phyloP scores from a whole-genome alignment of 805 yeast genomes.

The Candida schatavii region DNA sequence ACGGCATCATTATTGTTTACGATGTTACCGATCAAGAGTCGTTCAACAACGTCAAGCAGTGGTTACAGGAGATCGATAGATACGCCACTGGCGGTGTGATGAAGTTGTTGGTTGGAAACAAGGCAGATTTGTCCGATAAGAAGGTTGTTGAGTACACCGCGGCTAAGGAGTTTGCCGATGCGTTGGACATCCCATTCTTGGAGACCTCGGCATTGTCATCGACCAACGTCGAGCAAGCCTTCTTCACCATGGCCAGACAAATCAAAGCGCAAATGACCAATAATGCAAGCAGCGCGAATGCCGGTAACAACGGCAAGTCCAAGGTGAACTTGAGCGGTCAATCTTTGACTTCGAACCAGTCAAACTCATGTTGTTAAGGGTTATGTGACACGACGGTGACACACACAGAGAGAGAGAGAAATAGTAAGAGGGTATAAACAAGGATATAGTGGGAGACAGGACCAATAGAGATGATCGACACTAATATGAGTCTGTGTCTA shows the following conservation, averaged over 20 bases:
- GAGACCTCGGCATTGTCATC: constrained; percentile 95
- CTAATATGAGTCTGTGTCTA: too few relatives aligned
- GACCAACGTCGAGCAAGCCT: constrained; percentile 97
- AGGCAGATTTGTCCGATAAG: constrained; percentile 90
- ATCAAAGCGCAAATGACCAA: constrained; percentile 93
- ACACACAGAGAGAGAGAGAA: too few relatives aligned
- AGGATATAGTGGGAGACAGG: too few relatives aligned
- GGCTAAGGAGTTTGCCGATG: constrained; percentile 97
- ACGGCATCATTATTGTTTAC: constrained; percentile 95
- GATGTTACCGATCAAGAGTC: constrained; percentile 97
- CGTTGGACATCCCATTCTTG: constrained; percentile 87
- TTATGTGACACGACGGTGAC: too few relatives aligned
- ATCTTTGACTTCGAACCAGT: constrained; percentile 40
- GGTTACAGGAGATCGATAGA: constrained; percentile 98
- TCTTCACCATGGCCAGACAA: constrained; percentile 97
- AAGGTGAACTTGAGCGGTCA: constrained; percentile 75
- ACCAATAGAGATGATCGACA: too few relatives aligned
- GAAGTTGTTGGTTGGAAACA: constrained; percentile 94
- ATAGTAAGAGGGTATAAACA: too few relatives aligned
- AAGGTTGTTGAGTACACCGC: constrained; percentile 93
- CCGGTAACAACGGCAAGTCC: constrained; percentile 47
- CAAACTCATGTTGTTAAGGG: constrained; percentile 38
- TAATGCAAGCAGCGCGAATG: constrained; percentile 40
- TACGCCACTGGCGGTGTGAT: constrained; percentile 97
- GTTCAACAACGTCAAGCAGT: constrained; percentile 93